These are phyloP conservation scores for Terfezia claveryi DNA, from an alignment of 495 filamentous ascomycete genomes.

Conservation along the genomic window DNA sequence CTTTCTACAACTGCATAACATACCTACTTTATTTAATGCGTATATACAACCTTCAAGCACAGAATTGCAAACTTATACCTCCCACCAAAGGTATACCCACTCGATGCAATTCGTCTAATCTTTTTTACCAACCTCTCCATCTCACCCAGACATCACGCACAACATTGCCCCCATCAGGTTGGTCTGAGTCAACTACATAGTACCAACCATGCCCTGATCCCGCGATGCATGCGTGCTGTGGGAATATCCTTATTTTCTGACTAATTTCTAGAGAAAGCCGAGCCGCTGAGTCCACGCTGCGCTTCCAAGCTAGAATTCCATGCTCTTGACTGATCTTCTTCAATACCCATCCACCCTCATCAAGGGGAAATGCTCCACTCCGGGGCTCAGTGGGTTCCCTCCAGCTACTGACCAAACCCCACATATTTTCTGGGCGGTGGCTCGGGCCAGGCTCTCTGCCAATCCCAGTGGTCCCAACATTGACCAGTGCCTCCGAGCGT, in stretches of 20 bases:
- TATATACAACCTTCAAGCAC: too few species aligned
- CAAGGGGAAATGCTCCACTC: constrained; percentile 8
- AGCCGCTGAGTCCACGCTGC: neutral
- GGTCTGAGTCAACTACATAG: constrained; percentile 48
- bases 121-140: constrained; percentile 34
- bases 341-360: constrained; percentile 36
- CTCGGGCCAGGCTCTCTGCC: constrained; percentile 53
- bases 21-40: too few species aligned
- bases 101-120: too few species aligned
- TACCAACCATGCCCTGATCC: constrained; percentile 54
- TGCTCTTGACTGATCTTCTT: constrained; percentile 44
- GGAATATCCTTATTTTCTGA: constrained; percentile 47
- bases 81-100: too few species aligned
- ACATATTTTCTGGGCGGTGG: constrained; percentile 27
- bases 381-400: constrained; percentile 3
- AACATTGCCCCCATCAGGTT: constrained; percentile 20
- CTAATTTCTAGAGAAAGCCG: constrained; percentile 30
- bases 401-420: constrained; percentile 54
- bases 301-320: constrained; percentile 33
- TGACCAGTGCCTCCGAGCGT: constrained; percentile 44
- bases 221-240: constrained; percentile 70
- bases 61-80: too few species aligned
- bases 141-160: constrained; percentile 45
- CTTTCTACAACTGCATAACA: too few species aligned
- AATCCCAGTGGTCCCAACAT: constrained; percentile 46